These are phyloP conservation scores for Crucibulum laeve DNA, from an alignment of 768 basidiomycete genomes.

Conservation along the genomic window DNA sequence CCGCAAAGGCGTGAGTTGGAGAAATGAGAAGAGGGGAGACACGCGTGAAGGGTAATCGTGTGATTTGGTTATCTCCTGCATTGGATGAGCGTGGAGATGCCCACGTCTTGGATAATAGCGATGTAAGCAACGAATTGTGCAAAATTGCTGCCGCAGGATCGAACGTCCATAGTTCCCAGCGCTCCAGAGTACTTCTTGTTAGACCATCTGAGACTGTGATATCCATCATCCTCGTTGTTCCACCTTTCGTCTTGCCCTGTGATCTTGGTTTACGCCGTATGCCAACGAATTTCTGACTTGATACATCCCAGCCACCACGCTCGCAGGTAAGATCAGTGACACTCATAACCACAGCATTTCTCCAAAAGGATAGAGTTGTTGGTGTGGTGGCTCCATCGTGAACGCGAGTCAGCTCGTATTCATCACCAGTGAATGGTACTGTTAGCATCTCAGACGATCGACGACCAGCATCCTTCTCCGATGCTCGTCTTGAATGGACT, in stretches of 20 bases:
- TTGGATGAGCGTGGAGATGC: constrained; percentile 11
- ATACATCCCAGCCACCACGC: constrained; percentile 74
- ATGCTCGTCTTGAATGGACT: constrained; percentile 66
- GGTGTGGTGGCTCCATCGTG: constrained; percentile 30
- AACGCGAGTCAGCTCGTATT: constrained; percentile 25
- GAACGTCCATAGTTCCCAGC: constrained; percentile 84
- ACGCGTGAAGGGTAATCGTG: constrained; percentile 78
- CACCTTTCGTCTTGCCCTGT: constrained; percentile 24
- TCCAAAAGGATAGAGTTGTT: constrained; percentile 47
- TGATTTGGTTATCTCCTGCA: constrained; percentile 25
- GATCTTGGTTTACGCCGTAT: constrained; percentile 61
- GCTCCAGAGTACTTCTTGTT: constrained; percentile 60
- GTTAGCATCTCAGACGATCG: constrained; percentile 43
- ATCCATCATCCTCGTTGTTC: constrained; percentile 6
- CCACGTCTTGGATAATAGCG: constrained; percentile 28
- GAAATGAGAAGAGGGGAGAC: constrained; percentile 55
- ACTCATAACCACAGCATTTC: constrained; percentile 48
- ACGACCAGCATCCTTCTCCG: constrained; percentile 59
- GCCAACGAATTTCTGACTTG: constrained; percentile 56
- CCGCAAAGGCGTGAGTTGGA: constrained; percentile 53
- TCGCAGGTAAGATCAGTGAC: constrained; percentile 61
- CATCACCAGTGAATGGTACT: constrained; percentile 42
- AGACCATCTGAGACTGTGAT: constrained; percentile 35
- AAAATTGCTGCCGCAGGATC: constrained; percentile 49
- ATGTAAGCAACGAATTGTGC: constrained; percentile 47